Evolutionary conservation across 2,329 filamentous ascomycete species (phyloP).

Genomic region (Claviceps africana): DNA sequence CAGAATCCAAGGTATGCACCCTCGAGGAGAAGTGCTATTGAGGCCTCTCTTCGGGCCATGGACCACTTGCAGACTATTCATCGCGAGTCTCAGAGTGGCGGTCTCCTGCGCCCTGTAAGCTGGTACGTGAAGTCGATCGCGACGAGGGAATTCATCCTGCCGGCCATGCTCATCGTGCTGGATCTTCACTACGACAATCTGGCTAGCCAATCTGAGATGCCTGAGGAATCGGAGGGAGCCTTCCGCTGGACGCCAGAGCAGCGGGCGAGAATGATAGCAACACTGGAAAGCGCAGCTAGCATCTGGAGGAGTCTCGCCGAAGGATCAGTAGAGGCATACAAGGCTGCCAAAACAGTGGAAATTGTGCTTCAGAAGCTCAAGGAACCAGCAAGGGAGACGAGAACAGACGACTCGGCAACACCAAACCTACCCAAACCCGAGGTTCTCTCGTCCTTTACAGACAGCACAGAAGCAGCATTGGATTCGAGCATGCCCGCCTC

Average conservation of each 20-base stretch:
- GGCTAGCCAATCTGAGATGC: constrained; percentile 26
- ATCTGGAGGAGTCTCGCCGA: constrained; percentile 74
- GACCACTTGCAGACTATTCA: constrained; percentile 64
- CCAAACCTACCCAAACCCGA: constrained; percentile 9
- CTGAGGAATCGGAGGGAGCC: constrained; percentile 26
- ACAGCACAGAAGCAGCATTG: constrained; percentile 21
- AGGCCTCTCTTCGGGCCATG: constrained; percentile 72
- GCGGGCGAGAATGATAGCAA: constrained; percentile 60
- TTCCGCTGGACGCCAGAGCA: constrained; percentile 45
- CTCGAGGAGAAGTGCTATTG: constrained; percentile 70
- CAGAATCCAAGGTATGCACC: constrained; percentile 71
- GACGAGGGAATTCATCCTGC: constrained; percentile 73
- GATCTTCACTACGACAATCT: constrained; percentile 62
- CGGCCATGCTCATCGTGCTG: constrained; percentile 69
- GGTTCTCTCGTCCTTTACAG: constrained; percentile 17
- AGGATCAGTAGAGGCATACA: constrained; percentile 76
- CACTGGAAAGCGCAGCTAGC: constrained; percentile 55
- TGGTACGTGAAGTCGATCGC: constrained; percentile 71
- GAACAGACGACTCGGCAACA: constrained; percentile 1
- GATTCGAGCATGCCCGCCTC: constrained; percentile 13
- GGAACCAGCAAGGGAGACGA: constrained; percentile 9
- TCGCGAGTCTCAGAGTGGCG: constrained; percentile 56
- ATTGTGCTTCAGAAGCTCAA: constrained; percentile 73
- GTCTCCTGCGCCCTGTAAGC: constrained; percentile 57
- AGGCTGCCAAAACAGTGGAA: constrained; percentile 66